phyloP scores from a whole-genome alignment of 805 yeast species.

The Blastobotrys robertii region DNA sequence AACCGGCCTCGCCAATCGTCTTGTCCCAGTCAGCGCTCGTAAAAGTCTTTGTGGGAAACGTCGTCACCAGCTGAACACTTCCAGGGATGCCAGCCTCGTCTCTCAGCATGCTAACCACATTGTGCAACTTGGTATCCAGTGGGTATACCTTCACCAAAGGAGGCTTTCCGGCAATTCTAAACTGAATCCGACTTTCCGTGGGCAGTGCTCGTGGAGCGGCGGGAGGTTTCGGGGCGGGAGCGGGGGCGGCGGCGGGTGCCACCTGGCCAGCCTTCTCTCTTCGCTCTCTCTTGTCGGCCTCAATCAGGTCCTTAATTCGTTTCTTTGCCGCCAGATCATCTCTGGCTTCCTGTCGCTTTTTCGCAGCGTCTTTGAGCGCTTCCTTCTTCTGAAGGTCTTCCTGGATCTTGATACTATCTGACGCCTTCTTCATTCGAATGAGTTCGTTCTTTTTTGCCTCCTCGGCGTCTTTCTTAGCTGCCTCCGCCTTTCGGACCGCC shows the following conservation, averaged over 20 bases:
- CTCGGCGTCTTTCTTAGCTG: slow-evolving; percentile 22
- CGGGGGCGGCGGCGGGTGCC: slow-evolving; percentile 9
- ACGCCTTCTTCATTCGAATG: slow-evolving; percentile 22
- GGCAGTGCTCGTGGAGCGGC: slow-evolving; percentile 11
- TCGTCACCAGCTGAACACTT: slow-evolving; percentile 19
- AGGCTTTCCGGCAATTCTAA: slow-evolving; percentile 15
- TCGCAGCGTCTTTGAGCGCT: slow-evolving; percentile 24
- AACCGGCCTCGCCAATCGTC: slow-evolving; percentile 23
- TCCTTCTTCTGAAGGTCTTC: slow-evolving; percentile 26
- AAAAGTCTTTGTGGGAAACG: slow-evolving; percentile 24
- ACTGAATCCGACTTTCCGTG: slow-evolving; percentile 19
- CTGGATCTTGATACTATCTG: slow-evolving; percentile 19
- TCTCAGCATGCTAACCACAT: slow-evolving; percentile 21
- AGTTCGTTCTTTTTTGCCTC: slow-evolving; percentile 23
- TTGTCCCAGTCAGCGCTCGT: slow-evolving; percentile 17
- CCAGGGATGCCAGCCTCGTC: slow-evolving; percentile 17
- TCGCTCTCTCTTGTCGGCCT: slow-evolving; percentile 23
- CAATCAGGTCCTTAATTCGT: slow-evolving; percentile 25
- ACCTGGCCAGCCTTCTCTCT: slow-evolving; percentile 7
- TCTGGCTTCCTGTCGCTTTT: slow-evolving; percentile 21
- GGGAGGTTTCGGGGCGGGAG: slow-evolving; percentile 7
- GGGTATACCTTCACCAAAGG: slow-evolving; percentile 22
- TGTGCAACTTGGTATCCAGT: slow-evolving; percentile 20
- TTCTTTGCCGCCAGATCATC: slow-evolving; percentile 25
- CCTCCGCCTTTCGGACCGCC: slow-evolving; percentile 22